A percentile compares a stretch with the other conserved stretches of the same genome.
Evolutionary conservation across 2,329 filamentous ascomycete species (phyloP).

Genomic region (Aspergillus phoenicis): DNA sequence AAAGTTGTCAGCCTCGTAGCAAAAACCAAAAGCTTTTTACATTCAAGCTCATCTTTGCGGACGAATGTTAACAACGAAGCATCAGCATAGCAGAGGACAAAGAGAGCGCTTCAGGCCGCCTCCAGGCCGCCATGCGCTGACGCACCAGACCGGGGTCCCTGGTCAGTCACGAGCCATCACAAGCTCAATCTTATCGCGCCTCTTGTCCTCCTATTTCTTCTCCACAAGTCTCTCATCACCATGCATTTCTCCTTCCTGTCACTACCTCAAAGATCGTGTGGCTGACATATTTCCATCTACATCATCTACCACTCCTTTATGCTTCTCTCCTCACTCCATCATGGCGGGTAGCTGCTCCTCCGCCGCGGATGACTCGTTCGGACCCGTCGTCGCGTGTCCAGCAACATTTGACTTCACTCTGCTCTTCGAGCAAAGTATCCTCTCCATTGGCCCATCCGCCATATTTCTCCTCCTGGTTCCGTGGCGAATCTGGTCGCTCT

Average conservation of each 20-base stretch:
- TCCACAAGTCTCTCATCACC: neutral
- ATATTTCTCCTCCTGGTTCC: slow-evolving; percentile 4
- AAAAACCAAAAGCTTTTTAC: too few species aligned
- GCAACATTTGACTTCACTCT: slow-evolving; percentile 12
- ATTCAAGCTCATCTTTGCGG: too few species aligned
- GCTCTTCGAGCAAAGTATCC: slow-evolving; percentile 12
- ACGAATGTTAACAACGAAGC: too few species aligned
- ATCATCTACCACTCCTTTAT: neutral
- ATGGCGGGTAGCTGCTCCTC: slow-evolving; percentile 3
- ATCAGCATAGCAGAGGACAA: neutral
- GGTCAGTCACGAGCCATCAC: neutral
- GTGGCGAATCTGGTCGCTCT: slow-evolving; percentile 2
- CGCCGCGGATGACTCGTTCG: slow-evolving; percentile 1
- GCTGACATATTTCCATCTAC: neutral
- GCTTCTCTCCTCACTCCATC: neutral
- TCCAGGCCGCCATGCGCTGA: neutral
- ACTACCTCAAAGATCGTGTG: neutral
- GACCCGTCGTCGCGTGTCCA: slow-evolving; percentile 1
- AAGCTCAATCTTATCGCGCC: neutral
- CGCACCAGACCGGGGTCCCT: neutral
- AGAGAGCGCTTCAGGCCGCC: neutral
- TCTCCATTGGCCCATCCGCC: slow-evolving; percentile 7
- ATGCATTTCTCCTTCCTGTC: neutral
- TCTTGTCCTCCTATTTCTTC: neutral
- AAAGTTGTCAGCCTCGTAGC: too few species aligned